Conservation (phyloP, 2,329 filamentous ascomycete genomes). For the Botrytis fragariae region DNA sequence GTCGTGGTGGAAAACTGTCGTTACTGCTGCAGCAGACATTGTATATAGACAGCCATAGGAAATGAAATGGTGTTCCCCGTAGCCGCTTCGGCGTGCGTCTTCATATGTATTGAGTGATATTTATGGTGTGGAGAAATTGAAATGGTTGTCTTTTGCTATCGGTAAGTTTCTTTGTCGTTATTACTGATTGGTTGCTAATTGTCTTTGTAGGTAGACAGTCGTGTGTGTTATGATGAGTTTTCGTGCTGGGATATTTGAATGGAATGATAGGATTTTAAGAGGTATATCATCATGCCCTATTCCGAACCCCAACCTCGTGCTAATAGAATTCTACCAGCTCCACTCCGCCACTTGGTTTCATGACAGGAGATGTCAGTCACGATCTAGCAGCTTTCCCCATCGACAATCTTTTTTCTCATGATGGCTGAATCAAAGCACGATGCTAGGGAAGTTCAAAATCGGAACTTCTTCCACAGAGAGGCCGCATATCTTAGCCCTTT, state of each 20-base stretch:
- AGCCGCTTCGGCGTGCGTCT: neutral
- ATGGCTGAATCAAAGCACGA: neutral
- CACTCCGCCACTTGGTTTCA: neutral
- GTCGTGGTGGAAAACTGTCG: neutral
- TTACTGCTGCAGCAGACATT: neutral
- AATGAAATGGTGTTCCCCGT: neutral
- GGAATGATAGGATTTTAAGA: neutral
- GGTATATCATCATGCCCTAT: too few species aligned
- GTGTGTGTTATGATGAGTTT: neutral
- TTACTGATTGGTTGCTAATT: neutral
- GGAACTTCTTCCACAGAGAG: rapidly evolving
- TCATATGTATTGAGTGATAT: neutral
- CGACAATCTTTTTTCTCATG: neutral
- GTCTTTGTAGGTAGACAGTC: neutral
- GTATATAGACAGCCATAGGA: neutral
- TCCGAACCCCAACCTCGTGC: too few species aligned
- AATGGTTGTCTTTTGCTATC: neutral
- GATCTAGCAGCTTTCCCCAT: neutral
- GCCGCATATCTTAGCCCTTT: neutral
- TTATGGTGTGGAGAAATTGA: neutral
- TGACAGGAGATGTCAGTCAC: neutral
- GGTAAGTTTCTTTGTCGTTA: neutral
- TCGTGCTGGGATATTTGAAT: neutral
- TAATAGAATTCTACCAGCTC: neutral
- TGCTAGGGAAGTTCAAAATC: neutral